phyloP scores from a whole-genome alignment of 805 yeast species.

The Kluyveromyces dobzhanskii region DNA sequence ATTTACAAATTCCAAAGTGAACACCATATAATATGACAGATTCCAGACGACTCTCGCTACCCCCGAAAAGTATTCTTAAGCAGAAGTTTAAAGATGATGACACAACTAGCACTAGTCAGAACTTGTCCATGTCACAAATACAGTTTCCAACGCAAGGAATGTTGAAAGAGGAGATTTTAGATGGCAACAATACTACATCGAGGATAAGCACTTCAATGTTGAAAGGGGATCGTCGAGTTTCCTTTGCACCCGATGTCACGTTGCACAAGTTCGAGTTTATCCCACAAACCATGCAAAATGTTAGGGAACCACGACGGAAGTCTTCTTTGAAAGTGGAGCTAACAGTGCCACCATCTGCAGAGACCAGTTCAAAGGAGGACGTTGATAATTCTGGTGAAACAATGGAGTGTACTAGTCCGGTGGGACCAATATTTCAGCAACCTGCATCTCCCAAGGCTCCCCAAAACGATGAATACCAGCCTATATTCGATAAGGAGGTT shows the following conservation, averaged over 20 bases:
- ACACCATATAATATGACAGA: neutral
- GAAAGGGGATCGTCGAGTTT: conserved; percentile 43
- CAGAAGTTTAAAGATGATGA: conserved; percentile 5
- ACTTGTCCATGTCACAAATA: conserved; percentile 8
- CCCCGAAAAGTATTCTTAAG: conserved; percentile 8
- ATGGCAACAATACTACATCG: conserved; percentile 26
- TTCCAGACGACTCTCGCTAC: conserved; percentile 1
- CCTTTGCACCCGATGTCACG: conserved; percentile 71
- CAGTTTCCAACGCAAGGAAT: conserved; percentile 7
- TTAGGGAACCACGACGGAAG: conserved; percentile 18
- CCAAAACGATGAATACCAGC: conserved; percentile 2
- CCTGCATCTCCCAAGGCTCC: neutral
- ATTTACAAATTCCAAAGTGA: too few relatives aligned
- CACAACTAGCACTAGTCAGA: conserved; percentile 1
- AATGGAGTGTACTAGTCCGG: conserved; percentile 5
- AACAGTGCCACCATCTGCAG: neutral
- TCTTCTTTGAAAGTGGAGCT: conserved; percentile 2
- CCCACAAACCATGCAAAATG: conserved; percentile 15
- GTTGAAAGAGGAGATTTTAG: conserved; percentile 10
- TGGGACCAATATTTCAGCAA: neutral
- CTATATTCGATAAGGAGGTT: conserved; percentile 10
- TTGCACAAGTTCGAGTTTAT: conserved; percentile 45
- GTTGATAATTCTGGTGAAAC: conserved; percentile 1
- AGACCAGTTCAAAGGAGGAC: neutral
- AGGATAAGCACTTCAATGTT: conserved; percentile 16